These are phyloP conservation scores for Nicotiana rustica DNA, from an alignment of 305 asterid genomes.

Conservation along the genomic window DNA sequence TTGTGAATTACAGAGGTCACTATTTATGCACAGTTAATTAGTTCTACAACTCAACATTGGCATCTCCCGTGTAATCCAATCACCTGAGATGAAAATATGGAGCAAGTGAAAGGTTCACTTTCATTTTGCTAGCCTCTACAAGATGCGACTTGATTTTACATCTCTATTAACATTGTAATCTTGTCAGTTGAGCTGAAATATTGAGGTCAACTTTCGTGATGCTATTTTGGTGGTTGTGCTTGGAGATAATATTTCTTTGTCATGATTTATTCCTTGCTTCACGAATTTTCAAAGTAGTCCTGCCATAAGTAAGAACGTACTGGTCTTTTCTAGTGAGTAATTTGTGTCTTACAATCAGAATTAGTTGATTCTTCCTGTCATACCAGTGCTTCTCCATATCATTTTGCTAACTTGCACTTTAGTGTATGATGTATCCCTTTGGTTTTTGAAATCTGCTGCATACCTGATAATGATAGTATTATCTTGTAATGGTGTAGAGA, in stretches of 20 bases:
- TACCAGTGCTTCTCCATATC: constrained; percentile 3
- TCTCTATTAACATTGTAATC: not conserved
- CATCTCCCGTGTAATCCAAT: not conserved
- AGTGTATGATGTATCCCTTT: constrained; percentile 1
- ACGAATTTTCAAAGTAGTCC: not conserved
- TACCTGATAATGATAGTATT: not conserved
- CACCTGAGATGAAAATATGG: not conserved
- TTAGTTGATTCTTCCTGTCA: not conserved
- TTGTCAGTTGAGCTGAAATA: not conserved
- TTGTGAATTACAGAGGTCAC: not conserved
- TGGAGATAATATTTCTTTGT: constrained; percentile 17
- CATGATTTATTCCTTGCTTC: not conserved
- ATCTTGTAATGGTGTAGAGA: constrained; percentile 45
- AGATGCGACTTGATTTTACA: not conserved
- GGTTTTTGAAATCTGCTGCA: not conserved
- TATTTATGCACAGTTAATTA: too few species aligned
- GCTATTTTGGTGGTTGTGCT: constrained; percentile 19
- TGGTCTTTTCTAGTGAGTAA: not conserved
- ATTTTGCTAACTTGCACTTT: not conserved
- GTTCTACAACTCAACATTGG: not conserved
- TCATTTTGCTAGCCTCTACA: not conserved
- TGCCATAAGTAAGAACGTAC: not conserved
- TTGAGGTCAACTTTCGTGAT: not conserved
- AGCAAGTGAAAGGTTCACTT: not conserved
- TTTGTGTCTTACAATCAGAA: not conserved